Base-by-base conservation (phyloP, 495 filamentous ascomycete genomes). In the Clohesyomyces aquaticus region DNA sequence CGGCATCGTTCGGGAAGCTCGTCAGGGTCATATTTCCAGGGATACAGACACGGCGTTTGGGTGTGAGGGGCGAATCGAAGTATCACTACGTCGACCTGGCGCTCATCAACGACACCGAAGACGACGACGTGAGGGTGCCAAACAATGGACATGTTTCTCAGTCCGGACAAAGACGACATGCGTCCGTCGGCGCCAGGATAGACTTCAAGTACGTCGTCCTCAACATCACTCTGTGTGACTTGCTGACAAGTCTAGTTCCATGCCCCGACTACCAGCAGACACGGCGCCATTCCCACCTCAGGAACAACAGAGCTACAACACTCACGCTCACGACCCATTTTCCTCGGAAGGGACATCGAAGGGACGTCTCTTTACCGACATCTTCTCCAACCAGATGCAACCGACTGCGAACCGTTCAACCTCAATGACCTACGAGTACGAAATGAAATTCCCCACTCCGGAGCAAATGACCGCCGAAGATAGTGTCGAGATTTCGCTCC, bases 1-100 rank as follows among this genome's bases (percentile, higher is more conserved):
- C 95, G 28, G 94, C 94, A 4, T 97, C 93, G 4, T 98, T 98
- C 77, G 94, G 94, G 29, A 98, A 98, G 73, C 84, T 98, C 25
- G 94, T 98, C 25, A 85, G 95, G 11, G 93, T 98, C 27, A 90
- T 98, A 41, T 98, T 97, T 65, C 93, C 93, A 1, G 92, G 91
- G 46, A 85, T 98, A 18, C 92, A 95, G 72, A 98, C 94, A 11
- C 84, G 94, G 41, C 82, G 94, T 51, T 81, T 98, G 12, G 94
- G 94, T 46, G 91, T 98, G 42, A 87, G 94, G 21, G 95, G 95
- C 43, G 92, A 97, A 76, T 98, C 95, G 4, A 98, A 98, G 74
- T 98, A 98, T 74, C 95, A 98, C 71, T 98, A 98, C 71, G 91
- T 94, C 46, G 90, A 93, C 72, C 86, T 96, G 72, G 85, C 84